phyloP scores from a whole-genome alignment of 1,284 basidiomycete species.

The Taiwanofungus camphoratus region DNA sequence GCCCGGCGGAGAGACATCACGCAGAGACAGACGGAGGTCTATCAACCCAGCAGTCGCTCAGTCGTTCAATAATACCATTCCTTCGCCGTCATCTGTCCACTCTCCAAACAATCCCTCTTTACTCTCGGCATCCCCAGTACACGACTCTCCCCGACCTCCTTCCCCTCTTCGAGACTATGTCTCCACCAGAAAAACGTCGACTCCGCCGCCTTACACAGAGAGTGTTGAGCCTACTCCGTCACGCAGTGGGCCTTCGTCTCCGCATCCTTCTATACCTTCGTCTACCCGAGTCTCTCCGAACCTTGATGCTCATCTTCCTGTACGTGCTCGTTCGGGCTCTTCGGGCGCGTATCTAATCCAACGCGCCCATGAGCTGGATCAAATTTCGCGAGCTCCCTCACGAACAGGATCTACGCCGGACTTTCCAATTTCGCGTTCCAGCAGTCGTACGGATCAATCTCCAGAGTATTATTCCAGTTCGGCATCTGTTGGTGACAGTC shows the following conservation, averaged over 20 bases:
- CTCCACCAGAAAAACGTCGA: conserved; percentile 13
- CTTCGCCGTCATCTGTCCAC: conserved; percentile 8
- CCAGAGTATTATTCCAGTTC: not conserved
- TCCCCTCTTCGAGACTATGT: conserved; percentile 33
- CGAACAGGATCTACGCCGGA: conserved; percentile 23
- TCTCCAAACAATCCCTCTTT: conserved; percentile 8
- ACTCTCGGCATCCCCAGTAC: conserved; percentile 9
- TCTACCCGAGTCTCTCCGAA: conserved; percentile 1
- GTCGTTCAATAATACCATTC: conserved; percentile 26
- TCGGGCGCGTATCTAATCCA: conserved; percentile 16
- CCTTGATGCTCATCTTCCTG: not conserved
- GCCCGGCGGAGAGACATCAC: conserved; percentile 24
- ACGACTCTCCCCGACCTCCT: conserved; percentile 25
- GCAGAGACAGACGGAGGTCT: conserved; percentile 35
- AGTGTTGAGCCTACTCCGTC: conserved; percentile 3
- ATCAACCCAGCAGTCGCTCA: conserved; percentile 36
- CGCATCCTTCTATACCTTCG: conserved; percentile 6
- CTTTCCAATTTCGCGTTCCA: conserved; percentile 21
- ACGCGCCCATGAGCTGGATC: conserved; percentile 4
- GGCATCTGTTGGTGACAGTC: not conserved
- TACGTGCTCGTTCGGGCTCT: conserved; percentile 25
- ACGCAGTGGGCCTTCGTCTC: conserved; percentile 8
- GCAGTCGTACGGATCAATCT: conserved; percentile 18
- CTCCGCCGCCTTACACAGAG: conserved; percentile 18
- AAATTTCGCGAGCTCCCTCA: conserved; percentile 12